Conservation (phyloP, 768 basidiomycete species). For the Rhodotorula graminis region DNA sequence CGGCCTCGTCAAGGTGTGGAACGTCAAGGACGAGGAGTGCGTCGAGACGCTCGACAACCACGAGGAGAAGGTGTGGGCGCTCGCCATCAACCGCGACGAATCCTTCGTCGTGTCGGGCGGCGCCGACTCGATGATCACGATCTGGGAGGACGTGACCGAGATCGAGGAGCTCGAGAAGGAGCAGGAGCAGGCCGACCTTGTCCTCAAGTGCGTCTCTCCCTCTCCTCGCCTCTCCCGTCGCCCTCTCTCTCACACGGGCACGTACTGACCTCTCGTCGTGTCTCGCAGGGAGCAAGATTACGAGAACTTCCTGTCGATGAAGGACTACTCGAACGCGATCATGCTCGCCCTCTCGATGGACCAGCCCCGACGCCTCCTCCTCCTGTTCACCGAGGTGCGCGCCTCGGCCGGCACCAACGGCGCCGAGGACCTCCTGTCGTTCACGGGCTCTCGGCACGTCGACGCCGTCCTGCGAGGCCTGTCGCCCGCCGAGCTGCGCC, state of each 20-base stretch:
- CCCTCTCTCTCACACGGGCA: background rate
- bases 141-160: slow-evolving; percentile 94
- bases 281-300: slow-evolving; percentile 83
- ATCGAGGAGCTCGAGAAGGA: slow-evolving; percentile 72
- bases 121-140: slow-evolving; percentile 90
- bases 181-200: slow-evolving; percentile 63
- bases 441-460: slow-evolving; percentile 68
- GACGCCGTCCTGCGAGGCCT: slow-evolving; percentile 77
- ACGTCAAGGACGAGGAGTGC: slow-evolving; percentile 80
- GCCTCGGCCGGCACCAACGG: background rate
- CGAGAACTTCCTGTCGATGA: slow-evolving; percentile 75
- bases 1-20: slow-evolving; percentile 94
- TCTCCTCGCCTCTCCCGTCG: background rate
- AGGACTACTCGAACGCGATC: slow-evolving; percentile 87
- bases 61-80: slow-evolving; percentile 98
- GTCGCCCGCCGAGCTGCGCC: slow-evolving; percentile 66
- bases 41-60: slow-evolving; percentile 88
- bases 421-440: slow-evolving; percentile 32
- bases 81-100: slow-evolving; percentile 76
- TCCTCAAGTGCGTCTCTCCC: slow-evolving; percentile 65
- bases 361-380: slow-evolving; percentile 80
- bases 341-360: slow-evolving; percentile 85
- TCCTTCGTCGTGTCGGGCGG: slow-evolving; percentile 83
- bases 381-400: slow-evolving; percentile 67
- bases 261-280: no score